Conservation (phyloP, 1,139 yeast genomes). For the Fermentozyma sake region DNA sequence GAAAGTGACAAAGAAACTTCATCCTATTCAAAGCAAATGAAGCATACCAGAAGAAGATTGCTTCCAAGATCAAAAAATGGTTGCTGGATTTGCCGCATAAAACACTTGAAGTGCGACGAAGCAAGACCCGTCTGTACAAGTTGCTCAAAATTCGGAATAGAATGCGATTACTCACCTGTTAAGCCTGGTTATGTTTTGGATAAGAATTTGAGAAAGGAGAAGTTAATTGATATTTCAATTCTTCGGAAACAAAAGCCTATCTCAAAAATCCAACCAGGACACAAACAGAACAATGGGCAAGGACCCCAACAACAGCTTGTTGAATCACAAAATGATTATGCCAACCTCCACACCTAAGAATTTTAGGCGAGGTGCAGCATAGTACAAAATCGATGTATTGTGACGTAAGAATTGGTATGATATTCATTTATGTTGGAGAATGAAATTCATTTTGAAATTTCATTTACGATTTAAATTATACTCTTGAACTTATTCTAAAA, state of each 20-base stretch:
- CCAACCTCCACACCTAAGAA: too few species aligned
- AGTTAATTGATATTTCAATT: slow-evolving; percentile 29
- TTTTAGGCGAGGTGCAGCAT: too few species aligned
- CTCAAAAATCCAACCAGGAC: too few species aligned
- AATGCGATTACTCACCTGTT: slow-evolving; percentile 39
- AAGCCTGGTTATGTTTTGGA: slow-evolving; percentile 42
- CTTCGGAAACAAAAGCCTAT: slow-evolving; percentile 25
- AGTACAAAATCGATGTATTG: too few species aligned
- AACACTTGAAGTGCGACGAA: slow-evolving; percentile 48
- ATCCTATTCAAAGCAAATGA: slow-evolving; percentile 20
- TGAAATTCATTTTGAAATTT: too few species aligned
- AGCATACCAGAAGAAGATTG: slow-evolving; percentile 38
- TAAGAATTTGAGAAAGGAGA: slow-evolving; percentile 31
- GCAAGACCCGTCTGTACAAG: slow-evolving; percentile 34
- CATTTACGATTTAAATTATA: too few species aligned
- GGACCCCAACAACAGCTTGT: too few species aligned
- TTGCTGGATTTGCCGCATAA: slow-evolving; percentile 49
- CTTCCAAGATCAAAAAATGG: slow-evolving; percentile 44
- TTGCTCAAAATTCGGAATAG: slow-evolving; percentile 39
- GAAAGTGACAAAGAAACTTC: slow-evolving; percentile 1
- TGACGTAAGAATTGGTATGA: too few species aligned
- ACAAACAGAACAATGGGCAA: too few species aligned
- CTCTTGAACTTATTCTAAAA: too few species aligned
- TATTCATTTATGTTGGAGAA: too few species aligned
- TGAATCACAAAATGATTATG: too few species aligned